Percentiles rank a stretch among this genome's conserved stretches.
These are phyloP conservation scores for Cantharellus cinnabarinus DNA, from an alignment of 768 basidiomycete species.

Conservation along the genomic window DNA sequence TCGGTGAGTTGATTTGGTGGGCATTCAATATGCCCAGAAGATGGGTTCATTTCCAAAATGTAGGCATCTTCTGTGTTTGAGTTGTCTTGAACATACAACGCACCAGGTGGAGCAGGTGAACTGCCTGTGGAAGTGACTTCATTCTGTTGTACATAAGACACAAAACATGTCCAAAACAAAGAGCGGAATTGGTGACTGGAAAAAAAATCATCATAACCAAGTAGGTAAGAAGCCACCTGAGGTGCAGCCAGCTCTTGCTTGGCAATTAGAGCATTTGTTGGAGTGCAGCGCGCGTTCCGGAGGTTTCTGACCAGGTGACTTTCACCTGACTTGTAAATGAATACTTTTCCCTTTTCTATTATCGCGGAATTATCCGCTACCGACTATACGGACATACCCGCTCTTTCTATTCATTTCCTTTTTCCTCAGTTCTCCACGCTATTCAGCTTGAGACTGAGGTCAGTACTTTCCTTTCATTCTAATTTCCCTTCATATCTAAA, in stretches of 20 bases:
- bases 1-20: neutral
- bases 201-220: constrained; percentile 20
- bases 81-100: neutral
- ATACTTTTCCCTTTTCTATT: too few relatives aligned
- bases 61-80: too few relatives aligned
- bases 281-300: too few relatives aligned
- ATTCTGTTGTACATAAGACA: constrained; percentile 12
- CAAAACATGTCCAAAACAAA: constrained; percentile 21
- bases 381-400: too few relatives aligned
- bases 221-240: constrained; percentile 19
- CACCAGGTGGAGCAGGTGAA: neutral
- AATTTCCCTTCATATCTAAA: too few relatives aligned
- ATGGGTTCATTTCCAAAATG: neutral
- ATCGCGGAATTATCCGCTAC: too few relatives aligned
- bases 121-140: neutral
- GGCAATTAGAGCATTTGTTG: constrained; percentile 18
- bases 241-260: constrained; percentile 23
- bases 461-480: too few relatives aligned
- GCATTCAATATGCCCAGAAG: neutral
- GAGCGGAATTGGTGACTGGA: constrained; percentile 18
- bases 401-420: too few relatives aligned
- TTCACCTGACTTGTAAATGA: too few relatives aligned
- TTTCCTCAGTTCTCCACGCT: too few relatives aligned
- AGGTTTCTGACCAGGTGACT: too few relatives aligned
- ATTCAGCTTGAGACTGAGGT: too few relatives aligned